Evolutionary conservation across 129 eudicot genomes (phyloP), one percentile per base, ranked within the genome.

Genomic region (Apium graveolens): DNA sequence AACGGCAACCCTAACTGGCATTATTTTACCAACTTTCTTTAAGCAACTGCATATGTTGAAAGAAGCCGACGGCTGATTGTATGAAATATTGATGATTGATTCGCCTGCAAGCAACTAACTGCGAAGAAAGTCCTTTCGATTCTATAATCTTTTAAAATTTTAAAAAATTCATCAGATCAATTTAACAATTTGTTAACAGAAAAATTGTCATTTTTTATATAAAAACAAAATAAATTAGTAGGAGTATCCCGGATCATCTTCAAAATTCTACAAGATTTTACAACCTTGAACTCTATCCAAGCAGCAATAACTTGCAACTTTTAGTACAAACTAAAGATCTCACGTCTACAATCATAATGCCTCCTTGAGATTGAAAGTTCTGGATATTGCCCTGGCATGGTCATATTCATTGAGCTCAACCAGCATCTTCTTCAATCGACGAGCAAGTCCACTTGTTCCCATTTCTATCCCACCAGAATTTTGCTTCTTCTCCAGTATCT

Each of bases 351-450:
- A 81, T 83, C 79, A 95, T 3, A 95, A 84, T 12, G 98, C 97
- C 84, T 95, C 98, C 86, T 87, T 91, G 63, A 95, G 86, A 84
- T 90, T 87, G 75, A 95, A 95, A 48, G 92, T 95, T 87, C 90
- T 90, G 11, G 88, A 90, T 6, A 95, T 75, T 27, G 83, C 80
- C 69, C 97, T 87, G 45, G 97, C 98, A 72, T 87, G 91, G 80
- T 95, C 98, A 29, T 95, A 95, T 75, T 91, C 91, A 38, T 95
- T 95, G 44, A 91, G 88, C 71, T 95, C 97, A 74, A 91, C 97
- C 45, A 95, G 92, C 98, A 95, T 85, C 89, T 88, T 95, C 96
- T 88, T 95, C 86, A 95, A 74, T 39, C 97, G 84, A 45, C 97
- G 92, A 72, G 95, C 98, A 49, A 95, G 91, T 43, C 82, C 87